Evolutionary conservation across 1,139 yeast species (phyloP).

Genomic region (Yarrowia galli): DNA sequence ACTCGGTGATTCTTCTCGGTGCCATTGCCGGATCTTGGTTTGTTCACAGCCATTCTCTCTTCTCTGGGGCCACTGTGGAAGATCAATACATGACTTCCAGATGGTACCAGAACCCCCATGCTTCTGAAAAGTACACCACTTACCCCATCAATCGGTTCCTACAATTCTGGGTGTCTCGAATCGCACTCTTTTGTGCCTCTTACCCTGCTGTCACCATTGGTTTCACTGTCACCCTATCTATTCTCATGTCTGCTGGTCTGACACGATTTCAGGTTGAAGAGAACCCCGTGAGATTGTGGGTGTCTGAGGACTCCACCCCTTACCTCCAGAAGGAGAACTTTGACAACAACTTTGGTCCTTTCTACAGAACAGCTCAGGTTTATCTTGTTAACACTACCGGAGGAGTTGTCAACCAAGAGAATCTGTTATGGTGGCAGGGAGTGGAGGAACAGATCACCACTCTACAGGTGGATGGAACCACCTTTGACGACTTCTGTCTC

Average conservation of each 20-base stretch:
- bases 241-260: conserved; percentile 62
- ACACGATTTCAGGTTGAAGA: conserved; percentile 67
- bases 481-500: conserved; percentile 76
- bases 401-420: conserved; percentile 66
- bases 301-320: conserved; percentile 78
- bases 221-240: conserved; percentile 55
- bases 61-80: conserved; percentile 41
- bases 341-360: conserved; percentile 87
- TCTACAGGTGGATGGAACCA: conserved; percentile 46
- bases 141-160: conserved; percentile 57
- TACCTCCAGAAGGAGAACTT: conserved; percentile 71
- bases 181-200: conserved; percentile 56
- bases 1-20: conserved; percentile 55
- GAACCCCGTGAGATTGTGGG: conserved; percentile 88
- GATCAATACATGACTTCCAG: conserved; percentile 42
- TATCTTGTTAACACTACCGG: conserved; percentile 75
- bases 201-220: conserved; percentile 65
- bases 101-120: conserved; percentile 28
- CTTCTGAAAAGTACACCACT: conserved; percentile 45
- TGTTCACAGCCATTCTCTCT: conserved; percentile 9
- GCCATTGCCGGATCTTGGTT: conserved; percentile 53
- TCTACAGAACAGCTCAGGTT: conserved; percentile 86
- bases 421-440: conserved; percentile 86
- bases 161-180: conserved; percentile 56
- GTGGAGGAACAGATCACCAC: conserved; percentile 64